These are phyloP conservation scores for Hansenula anomala DNA, from an alignment of 1,139 yeast genomes.

Conservation along the genomic window DNA sequence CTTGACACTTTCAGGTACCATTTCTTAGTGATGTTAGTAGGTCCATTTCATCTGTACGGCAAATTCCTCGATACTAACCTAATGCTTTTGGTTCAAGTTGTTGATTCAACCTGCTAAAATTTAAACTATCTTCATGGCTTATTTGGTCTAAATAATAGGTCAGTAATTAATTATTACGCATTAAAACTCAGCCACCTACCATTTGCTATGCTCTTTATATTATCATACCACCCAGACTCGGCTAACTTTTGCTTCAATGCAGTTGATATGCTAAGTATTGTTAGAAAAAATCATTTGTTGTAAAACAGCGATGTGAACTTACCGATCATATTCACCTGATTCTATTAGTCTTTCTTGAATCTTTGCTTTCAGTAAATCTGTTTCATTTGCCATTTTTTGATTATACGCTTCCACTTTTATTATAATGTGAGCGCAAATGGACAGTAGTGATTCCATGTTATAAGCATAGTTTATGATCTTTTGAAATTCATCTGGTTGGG, in stretches of 20 bases:
- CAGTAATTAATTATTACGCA: no score
- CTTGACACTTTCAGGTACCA: conserved; percentile 66
- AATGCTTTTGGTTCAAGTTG: conserved; percentile 62
- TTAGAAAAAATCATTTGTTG: no score
- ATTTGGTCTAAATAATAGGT: conserved; percentile 27
- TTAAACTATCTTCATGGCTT: conserved; percentile 35
- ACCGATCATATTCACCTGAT: conserved; percentile 74
- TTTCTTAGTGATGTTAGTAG: conserved; percentile 25
- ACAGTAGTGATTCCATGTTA: no score
- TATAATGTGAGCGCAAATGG: no score
- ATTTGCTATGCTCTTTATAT: conserved; percentile 55
- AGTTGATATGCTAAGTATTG: conserved; percentile 45
- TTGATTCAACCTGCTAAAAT: conserved; percentile 49
- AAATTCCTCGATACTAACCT: conserved; percentile 40
- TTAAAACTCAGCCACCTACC: conserved; percentile 27
- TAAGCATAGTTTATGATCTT: no score
- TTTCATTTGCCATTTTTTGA: conserved; percentile 3
- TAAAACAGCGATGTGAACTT: conserved; percentile 5
- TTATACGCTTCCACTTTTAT: background rate
- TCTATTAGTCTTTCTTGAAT: conserved; percentile 68
- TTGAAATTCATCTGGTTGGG: no score
- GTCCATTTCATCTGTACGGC: no score
- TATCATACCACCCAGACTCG: conserved; percentile 85
- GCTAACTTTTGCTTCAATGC: conserved; percentile 58
- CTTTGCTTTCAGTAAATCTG: conserved; percentile 49